Conservation (phyloP, 2,329 filamentous ascomycete genomes). For the Macroventuria anomochaeta region DNA sequence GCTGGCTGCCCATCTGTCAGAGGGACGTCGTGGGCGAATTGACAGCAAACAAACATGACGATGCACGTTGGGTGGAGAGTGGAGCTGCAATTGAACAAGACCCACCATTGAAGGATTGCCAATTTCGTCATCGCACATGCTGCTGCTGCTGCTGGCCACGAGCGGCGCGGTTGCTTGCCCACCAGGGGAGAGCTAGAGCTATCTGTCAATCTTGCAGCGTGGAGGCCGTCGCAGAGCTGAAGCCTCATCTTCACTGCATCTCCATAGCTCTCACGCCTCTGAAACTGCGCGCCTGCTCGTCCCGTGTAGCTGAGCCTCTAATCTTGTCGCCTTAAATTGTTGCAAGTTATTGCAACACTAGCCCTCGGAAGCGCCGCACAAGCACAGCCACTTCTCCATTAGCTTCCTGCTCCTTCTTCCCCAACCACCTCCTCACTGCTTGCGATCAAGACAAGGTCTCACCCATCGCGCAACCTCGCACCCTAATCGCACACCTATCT, state of each 20-base stretch:
- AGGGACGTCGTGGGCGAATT: conserved; percentile 14
- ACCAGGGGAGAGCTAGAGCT: conserved; percentile 14
- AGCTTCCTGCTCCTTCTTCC: conserved; percentile 32
- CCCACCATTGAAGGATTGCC: conserved; percentile 7
- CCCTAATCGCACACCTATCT: conserved; percentile 24
- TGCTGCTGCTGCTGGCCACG: conserved; percentile 12
- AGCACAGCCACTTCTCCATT: conserved; percentile 29
- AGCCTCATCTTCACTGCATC: conserved; percentile 29
- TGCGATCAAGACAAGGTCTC: conserved; percentile 38
- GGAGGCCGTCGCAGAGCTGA: conserved; percentile 20
- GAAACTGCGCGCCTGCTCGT: conserved; percentile 22
- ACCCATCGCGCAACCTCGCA: conserved; percentile 24
- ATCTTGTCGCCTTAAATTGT: conserved; percentile 11
- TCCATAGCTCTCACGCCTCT: conserved; percentile 12
- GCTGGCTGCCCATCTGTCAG: conserved; percentile 11
- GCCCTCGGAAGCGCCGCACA: conserved; percentile 32
- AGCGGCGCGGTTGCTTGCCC: conserved; percentile 6
- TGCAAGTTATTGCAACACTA: conserved; percentile 29
- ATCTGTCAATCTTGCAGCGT: conserved; percentile 16
- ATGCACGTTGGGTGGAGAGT: conserved; percentile 18
- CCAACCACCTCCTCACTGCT: conserved; percentile 34
- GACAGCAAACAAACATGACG: conserved; percentile 17
- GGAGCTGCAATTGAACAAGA: conserved; percentile 27
- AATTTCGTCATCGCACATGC: conserved; percentile 31
- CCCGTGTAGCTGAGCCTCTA: conserved; percentile 24